These are phyloP conservation scores for Phytophthora nicotianae DNA, from an alignment of 352 stramenopile genomes.

Conservation along the genomic window DNA sequence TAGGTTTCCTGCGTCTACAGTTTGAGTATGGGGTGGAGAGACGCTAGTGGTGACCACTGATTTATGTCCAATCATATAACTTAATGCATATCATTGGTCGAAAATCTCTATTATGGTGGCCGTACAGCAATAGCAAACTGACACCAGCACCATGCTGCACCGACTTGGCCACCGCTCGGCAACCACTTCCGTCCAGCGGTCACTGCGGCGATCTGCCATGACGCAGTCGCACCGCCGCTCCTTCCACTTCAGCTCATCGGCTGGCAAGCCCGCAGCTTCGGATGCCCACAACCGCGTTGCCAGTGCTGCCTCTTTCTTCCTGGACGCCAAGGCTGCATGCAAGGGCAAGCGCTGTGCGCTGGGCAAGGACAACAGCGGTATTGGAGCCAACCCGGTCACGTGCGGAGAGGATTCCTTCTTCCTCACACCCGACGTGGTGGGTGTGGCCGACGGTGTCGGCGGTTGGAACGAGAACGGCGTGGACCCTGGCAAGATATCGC, in stretches of 20 bases:
- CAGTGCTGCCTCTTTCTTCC: slow-evolving; percentile 58
- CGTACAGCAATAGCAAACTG: slow-evolving; percentile 1
- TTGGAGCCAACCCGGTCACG: slow-evolving; percentile 48
- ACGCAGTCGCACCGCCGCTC: slow-evolving; percentile 5
- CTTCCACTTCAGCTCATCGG: slow-evolving; percentile 36
- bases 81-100: slow-evolving; percentile 15
- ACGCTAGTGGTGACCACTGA: slow-evolving; percentile 26
- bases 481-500: slow-evolving; percentile 77
- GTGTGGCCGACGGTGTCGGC: slow-evolving; percentile 75
- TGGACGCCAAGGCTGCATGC: slow-evolving; percentile 74
- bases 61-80: slow-evolving; percentile 29
- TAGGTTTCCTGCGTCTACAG: neutral
- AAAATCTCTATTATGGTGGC: slow-evolving; percentile 9
- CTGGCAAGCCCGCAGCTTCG: slow-evolving; percentile 15
- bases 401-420: slow-evolving; percentile 86
- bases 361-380: slow-evolving; percentile 50
- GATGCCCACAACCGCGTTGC: slow-evolving; percentile 24
- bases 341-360: slow-evolving; percentile 72
- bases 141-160: slow-evolving; percentile 30
- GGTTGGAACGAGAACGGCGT: slow-evolving; percentile 87
- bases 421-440: slow-evolving; percentile 61
- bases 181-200: slow-evolving; percentile 29
- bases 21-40: slow-evolving; percentile 15
- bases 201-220: slow-evolving; percentile 24
- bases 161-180: slow-evolving; percentile 21